Evolutionary conservation across 768 basidiomycete species (phyloP).

Genomic region (Agrocybe chaxingu): DNA sequence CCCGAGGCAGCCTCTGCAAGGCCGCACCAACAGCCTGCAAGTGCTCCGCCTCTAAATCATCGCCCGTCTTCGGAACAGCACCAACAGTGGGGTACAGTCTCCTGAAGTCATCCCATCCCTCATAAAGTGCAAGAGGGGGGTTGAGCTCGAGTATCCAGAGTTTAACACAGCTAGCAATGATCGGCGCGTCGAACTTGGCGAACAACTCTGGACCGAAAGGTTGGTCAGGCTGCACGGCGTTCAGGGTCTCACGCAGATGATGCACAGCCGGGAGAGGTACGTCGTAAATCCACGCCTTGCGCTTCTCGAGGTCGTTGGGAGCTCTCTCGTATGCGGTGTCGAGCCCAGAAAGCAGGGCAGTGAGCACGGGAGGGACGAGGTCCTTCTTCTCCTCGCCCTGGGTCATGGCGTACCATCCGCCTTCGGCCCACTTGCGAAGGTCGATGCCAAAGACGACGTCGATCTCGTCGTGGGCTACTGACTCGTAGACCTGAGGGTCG

Average conservation of each 20-base stretch:
- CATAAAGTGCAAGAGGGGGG: constrained; percentile 80
- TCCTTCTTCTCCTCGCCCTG: constrained; percentile 59
- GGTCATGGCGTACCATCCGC: constrained; percentile 62
- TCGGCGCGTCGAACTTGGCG: constrained; percentile 77
- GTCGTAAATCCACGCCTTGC: constrained; percentile 95
- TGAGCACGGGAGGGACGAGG: constrained; percentile 69
- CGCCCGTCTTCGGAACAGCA: constrained; percentile 48
- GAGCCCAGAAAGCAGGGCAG: constrained; percentile 61
- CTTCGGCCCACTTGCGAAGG: constrained; percentile 86
- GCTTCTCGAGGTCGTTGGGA: constrained; percentile 70
- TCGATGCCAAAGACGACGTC: constrained; percentile 93
- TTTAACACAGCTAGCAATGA: constrained; percentile 82
- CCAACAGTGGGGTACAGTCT: constrained; percentile 82
- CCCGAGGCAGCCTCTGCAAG: constrained; percentile 68
- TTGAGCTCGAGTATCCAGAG: constrained; percentile 91
- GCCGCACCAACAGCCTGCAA: constrained; percentile 59
- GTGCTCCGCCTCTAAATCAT: constrained; percentile 53
- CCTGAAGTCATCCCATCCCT: constrained; percentile 89
- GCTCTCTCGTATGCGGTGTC: constrained; percentile 59
- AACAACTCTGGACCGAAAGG: constrained; percentile 50
- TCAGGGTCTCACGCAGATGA: constrained; percentile 81
- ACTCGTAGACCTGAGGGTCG: constrained; percentile 80
- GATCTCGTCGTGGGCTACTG: constrained; percentile 74
- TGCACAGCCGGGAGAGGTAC: constrained; percentile 82
- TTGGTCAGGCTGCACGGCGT: constrained; percentile 59